Evolutionary conservation across 441 rosid species (phyloP), one percentile per base, ranked within the genome.

Genomic region (Pelargonium cotyledonis): DNA sequence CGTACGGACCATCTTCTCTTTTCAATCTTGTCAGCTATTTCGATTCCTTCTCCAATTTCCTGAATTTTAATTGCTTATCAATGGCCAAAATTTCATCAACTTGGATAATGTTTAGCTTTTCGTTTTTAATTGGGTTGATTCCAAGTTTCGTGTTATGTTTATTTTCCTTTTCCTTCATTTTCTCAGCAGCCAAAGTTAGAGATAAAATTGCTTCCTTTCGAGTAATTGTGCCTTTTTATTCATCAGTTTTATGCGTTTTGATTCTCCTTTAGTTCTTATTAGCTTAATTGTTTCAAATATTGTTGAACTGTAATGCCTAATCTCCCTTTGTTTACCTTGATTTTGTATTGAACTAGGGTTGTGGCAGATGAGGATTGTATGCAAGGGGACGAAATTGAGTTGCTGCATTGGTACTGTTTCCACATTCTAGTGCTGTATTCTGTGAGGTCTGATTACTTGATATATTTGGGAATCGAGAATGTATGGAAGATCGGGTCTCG

Each of bases 401-500:
- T 55, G 47, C 21, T 35, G 64, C 14, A 14, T 68, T 35, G 19
- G 31, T 53, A 31, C 21, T 53, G 31, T 7, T 14, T 29, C 49
- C 21, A 9, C 46, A 67, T 70, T 16, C 38, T 76, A 46, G 26
- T 46, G 63, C 21, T 43, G 57, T 43, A 10, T 14, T 63, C 31
- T 26, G 19, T 47, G 18, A 29, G 70, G 61, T 62, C 49, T 15
- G 70, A 55, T 67, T 57, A n/a, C 14, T 75, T 49, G 72, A 29
- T 46, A 49, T 35, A 15, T 72, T 60, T 68, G 26, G 44, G 40
- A 40, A 8, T 19, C 51, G 66, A 88, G 73, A 76, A 95, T 95
- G 99, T 92, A 88, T 46, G 97, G 97, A 70, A 87, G 96, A 80
- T 80, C 89, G 15, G 96, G 96, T 68, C 96, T 95, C 69, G 98